A percentile compares a stretch with the other conserved stretches of the same genome.
phyloP scores from a whole-genome alignment of 2,329 filamentous ascomycete species.

The Alternaria atra region DNA sequence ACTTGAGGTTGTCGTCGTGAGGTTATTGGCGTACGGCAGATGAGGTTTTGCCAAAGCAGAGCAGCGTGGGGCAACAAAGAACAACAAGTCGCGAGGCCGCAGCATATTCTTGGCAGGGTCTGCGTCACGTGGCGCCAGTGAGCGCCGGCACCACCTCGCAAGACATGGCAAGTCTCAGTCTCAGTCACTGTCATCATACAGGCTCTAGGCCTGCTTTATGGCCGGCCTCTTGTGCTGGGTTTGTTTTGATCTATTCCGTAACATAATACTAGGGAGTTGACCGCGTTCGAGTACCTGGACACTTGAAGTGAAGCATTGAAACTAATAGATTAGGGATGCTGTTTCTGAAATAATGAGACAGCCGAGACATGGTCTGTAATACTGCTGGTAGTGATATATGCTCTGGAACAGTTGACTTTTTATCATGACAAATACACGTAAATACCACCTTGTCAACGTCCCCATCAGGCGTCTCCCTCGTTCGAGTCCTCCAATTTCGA shows the following conservation, averaged over 20 bases:
- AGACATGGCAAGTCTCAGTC: neutral
- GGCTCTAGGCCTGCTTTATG: neutral
- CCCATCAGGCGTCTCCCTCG: neutral
- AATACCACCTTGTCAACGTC: neutral
- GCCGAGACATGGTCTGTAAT: fast-evolving
- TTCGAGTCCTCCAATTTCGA: neutral
- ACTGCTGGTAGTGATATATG: no score
- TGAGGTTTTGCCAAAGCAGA: constrained; percentile 1
- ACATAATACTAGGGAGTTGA: neutral
- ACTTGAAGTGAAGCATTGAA: neutral
- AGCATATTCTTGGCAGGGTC: constrained; percentile 14
- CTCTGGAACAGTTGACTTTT: neutral
- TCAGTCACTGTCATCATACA: neutral
- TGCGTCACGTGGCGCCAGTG: neutral
- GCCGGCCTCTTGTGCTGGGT: neutral
- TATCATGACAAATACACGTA: neutral
- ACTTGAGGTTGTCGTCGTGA: neutral
- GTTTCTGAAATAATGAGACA: no score
- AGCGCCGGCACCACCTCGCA: neutral
- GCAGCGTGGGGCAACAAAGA: constrained; percentile 22
- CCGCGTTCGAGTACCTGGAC: neutral
- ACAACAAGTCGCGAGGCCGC: constrained; percentile 1
- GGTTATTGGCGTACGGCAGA: neutral
- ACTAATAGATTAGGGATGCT: neutral
- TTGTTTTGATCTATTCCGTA: neutral